Conservation (phyloP, 2,329 filamentous ascomycete genomes). For the Curvularia spicifera region DNA sequence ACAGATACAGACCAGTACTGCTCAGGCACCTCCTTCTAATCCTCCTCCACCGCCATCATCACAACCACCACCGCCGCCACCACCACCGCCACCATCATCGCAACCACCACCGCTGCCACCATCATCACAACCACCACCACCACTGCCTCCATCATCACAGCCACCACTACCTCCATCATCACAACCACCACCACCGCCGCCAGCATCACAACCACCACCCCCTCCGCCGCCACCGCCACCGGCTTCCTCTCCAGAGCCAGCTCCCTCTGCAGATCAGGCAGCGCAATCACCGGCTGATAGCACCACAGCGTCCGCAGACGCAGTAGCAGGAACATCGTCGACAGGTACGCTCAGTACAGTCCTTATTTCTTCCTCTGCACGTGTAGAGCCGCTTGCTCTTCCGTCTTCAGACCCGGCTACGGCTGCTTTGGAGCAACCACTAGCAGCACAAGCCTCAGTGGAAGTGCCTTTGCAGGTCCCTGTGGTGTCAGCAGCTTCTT, state of each 20-base stretch:
- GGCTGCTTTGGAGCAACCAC: conserved; percentile 5
- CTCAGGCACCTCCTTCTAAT: conserved; percentile 20
- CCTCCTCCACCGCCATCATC: conserved; percentile 24
- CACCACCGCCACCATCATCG: not conserved
- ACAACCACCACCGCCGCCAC: conserved; percentile 14
- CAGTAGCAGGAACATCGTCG: conserved; percentile 38
- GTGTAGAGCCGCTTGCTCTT: conserved; percentile 30
- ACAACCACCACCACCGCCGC: conserved; percentile 2
- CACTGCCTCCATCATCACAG: too few relatives aligned
- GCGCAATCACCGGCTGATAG: conserved; percentile 22
- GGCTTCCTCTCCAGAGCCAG: conserved; percentile 21
- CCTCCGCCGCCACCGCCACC: not conserved
- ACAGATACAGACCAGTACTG: conserved; percentile 32
- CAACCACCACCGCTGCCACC: not conserved
- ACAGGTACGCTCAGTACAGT: conserved; percentile 45
- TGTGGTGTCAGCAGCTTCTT: conserved; percentile 17
- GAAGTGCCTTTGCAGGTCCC: conserved; percentile 20
- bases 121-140: not conserved
- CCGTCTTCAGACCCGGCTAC: conserved; percentile 26
- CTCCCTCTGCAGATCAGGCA: conserved; percentile 20
- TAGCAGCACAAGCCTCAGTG: conserved; percentile 8
- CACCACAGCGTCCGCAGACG: conserved; percentile 33
- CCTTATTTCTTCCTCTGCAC: conserved; percentile 33
- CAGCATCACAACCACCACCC: not conserved
- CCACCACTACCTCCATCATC: conserved; percentile 24